Evolutionary conservation across 2,329 filamentous ascomycete species (phyloP).

Genomic region (Pseudogymnoascus sp.): DNA sequence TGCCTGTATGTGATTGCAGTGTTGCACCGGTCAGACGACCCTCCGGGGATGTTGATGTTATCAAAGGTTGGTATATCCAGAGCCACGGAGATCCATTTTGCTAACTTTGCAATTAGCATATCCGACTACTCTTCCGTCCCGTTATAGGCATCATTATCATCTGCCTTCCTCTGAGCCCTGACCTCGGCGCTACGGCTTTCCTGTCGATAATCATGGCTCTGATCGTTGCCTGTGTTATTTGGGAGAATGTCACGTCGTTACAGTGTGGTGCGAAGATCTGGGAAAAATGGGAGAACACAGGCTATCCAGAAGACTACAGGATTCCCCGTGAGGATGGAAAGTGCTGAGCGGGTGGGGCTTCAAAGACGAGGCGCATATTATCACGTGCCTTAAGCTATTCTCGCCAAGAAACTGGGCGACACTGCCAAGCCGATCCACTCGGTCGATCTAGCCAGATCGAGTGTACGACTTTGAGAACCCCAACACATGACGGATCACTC

Average conservation of each 20-base stretch:
- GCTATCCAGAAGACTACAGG: conserved; percentile 21
- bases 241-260: conserved; percentile 34
- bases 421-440: not conserved
- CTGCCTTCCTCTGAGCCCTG: conserved; percentile 30
- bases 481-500: not conserved
- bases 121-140: conserved; percentile 18
- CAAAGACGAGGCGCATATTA: not conserved
- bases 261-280: conserved; percentile 21
- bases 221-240: conserved; percentile 36
- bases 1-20: conserved; percentile 38
- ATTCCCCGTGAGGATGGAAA: not conserved
- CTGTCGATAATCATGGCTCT: conserved; percentile 38
- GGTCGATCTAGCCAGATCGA: not conserved
- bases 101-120: conserved; percentile 12
- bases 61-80: conserved; percentile 12
- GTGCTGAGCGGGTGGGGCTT: not conserved
- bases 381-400: not conserved
- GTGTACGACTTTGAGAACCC: not conserved
- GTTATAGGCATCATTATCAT: conserved; percentile 32
- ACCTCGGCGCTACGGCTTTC: conserved; percentile 31
- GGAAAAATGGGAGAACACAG: conserved; percentile 27
- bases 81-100: not conserved
- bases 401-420: not conserved
- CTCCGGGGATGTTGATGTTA: conserved; percentile 21
- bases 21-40: conserved; percentile 35